phyloP scores from a whole-genome alignment of 371 early-diverging fungal species.

The Encephalitozoon hellem region DNA sequence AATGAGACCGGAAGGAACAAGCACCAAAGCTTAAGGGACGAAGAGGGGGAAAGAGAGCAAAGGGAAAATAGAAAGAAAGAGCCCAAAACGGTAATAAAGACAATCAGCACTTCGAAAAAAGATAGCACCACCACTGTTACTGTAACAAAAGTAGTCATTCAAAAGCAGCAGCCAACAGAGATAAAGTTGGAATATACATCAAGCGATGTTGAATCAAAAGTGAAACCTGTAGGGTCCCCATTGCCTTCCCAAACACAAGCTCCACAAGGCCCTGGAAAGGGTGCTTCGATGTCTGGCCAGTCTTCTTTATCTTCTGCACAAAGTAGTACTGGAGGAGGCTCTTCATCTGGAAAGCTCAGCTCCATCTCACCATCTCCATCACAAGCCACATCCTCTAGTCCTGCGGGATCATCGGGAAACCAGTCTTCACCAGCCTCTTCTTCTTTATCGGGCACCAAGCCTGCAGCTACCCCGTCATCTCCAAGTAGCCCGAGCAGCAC shows the following conservation, averaged over 20 bases:
- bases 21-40: background rate
- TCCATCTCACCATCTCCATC: background rate
- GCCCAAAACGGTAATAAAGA: background rate
- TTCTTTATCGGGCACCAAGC: background rate
- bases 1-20: background rate
- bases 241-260: background rate
- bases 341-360: background rate
- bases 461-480: background rate
- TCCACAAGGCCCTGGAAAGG: background rate
- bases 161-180: conserved; percentile 26
- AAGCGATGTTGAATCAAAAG: conserved; percentile 9
- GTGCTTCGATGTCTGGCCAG: background rate
- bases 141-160: conserved; percentile 14
- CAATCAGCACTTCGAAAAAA: background rate
- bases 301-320: background rate
- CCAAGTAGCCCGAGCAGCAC: background rate
- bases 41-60: background rate
- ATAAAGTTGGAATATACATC: conserved; percentile 34
- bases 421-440: background rate
- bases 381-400: background rate
- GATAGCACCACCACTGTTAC: background rate
- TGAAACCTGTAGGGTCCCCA: background rate
- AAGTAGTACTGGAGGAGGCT: background rate
- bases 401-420: background rate
- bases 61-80: background rate